Evolutionary conservation across 2,329 filamentous ascomycete species (phyloP), one percentile per base, ranked within the genome.

Genomic region (Fusarium protoensiforme): DNA sequence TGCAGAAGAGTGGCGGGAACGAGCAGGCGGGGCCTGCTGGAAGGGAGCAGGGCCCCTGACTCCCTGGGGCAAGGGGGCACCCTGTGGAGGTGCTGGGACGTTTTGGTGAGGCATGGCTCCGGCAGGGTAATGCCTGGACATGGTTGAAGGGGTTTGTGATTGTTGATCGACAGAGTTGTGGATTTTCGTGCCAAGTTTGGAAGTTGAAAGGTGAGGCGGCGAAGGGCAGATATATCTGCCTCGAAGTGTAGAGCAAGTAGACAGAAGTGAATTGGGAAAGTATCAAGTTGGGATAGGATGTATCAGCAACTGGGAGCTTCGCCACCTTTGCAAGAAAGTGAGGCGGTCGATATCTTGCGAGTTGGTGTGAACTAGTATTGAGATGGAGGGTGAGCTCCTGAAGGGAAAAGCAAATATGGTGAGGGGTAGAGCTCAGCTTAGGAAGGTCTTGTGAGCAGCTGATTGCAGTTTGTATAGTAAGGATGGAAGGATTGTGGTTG

Each of bases 311-410:
- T n/a, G 24, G 24, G 24, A 51, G 24, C 41, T 51, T 29, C 27
- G 65, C 22, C 56, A 35, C 35, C 8, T 18, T 24, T 6, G 10
- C 8, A 27, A 5, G 58, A 75, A 68, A 74, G 72, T 74, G 69
- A 74, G 72, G 72, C 72, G 68, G 72, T 38, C 69, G 72, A 75
- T 60, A 70, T 67, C 31, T 24, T 35, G 46, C 33, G 69, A 38
- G 71, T 62, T 51, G 31, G 41, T 74, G 71, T 48, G 71, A 69
- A 57, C 48, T 71, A 60, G 22, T 41, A 27, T 38, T 38, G 72
- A 53, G 71, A 67, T 68, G 71, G 71, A 61, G 71, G 71, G 68
- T n/a, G 68, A 59, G 61, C 62, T 65, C 54, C 24, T 27, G 35
- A 61, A 62, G 36, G 71, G 68, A 43, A 53, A 61, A 36, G 39